Conservation (phyloP, 2,329 filamentous ascomycete genomes). For the Diaporthe vexans region DNA sequence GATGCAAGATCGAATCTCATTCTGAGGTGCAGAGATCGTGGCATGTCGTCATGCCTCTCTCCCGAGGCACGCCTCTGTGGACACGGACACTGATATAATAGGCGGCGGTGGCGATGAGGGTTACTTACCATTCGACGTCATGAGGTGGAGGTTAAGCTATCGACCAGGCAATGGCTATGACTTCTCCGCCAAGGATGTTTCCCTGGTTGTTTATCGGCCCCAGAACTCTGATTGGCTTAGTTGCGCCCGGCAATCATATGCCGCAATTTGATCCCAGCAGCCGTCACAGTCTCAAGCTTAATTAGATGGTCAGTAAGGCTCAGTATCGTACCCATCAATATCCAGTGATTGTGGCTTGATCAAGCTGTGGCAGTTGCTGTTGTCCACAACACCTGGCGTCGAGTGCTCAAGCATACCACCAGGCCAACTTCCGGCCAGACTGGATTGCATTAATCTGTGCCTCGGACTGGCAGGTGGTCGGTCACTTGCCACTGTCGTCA, state of each 20-base stretch:
- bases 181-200: conserved; percentile 6
- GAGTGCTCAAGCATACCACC: background rate
- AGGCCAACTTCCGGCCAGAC: too few species aligned
- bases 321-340: too few species aligned
- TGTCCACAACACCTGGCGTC: background rate
- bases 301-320: background rate
- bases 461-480: background rate
- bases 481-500: background rate
- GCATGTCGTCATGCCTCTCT: conserved; percentile 1
- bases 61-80: background rate
- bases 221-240: background rate
- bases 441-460: background rate
- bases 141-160: background rate
- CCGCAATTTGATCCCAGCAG: background rate
- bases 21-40: background rate
- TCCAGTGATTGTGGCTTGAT: background rate
- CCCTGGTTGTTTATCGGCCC: conserved; percentile 13
- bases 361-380: background rate
- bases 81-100: background rate
- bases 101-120: background rate
- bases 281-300: background rate
- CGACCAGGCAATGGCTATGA: background rate
- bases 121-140: conserved; percentile 22
- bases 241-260: background rate
- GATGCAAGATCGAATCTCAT: background rate